Base-by-base conservation (phyloP, 345 rosid genomes). In the Limnanthes douglasii region DNA sequence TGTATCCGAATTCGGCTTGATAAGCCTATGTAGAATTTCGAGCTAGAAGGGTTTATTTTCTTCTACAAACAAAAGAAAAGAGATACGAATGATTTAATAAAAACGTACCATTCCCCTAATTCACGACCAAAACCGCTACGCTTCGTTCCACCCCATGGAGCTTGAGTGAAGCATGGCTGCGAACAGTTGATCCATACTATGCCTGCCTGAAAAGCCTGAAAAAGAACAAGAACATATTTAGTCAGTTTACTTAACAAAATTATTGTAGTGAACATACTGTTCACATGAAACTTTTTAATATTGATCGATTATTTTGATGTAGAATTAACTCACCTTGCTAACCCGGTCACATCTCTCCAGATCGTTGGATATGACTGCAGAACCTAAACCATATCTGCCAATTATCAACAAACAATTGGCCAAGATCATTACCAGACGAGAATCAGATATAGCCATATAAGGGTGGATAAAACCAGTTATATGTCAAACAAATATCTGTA, bases 111-210 rank as follows among this genome's bases (percentile, higher is more conserved):
- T 75, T 84, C 88, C 30, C 98, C 96, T 46, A 84, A 62, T 56
- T 85, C 98, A 50, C 94, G 94, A n/a, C 98, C 96, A 54, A 78
- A 90, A 11, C 96, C 98, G 46, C 94, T 90, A 46, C 83, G 94
- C 52, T 90, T 85, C 46, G 67, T 61, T 53, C 98, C 96, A 27
- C 98, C 98, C 98, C 98, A 90, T 31, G 98, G 98, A 30, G 96
- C 96, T 45, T 90, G 98, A 51, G 61, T 56, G 69, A 90, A 90
- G 64, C 96, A 75, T 47, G 96, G 96, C 68, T 85, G 99, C 16
- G 99, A 85, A 61, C 99, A 90, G 56, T 90, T 90, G 55, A 90
- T 34, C 96, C 99, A 90, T 34, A 90, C 96, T 18, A 80, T 48
- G 12, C 96, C 96, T 0, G 96, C 65, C 41, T 68, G 68, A 11